A percentile compares a stretch with the other conserved stretches of the same genome.
phyloP scores from a whole-genome alignment of 192 early-diverging fungal species.

The Dissophora ornata region DNA sequence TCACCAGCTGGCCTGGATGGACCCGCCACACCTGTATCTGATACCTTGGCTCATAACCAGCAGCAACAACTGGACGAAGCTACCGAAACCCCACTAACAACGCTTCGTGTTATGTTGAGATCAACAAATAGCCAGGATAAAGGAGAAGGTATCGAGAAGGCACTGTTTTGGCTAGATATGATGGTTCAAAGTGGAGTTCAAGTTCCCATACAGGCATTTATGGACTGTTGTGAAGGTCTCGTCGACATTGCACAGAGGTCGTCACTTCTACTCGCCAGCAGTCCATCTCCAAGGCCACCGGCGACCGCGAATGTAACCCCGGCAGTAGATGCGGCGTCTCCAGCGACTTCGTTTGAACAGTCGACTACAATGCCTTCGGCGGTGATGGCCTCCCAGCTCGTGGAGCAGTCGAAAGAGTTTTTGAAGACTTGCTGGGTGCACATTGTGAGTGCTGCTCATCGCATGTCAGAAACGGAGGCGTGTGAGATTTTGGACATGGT shows the following conservation, averaged over 20 bases:
- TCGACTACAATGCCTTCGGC: no score
- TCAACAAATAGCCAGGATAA: conserved; percentile 1
- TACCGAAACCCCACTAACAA: conserved; percentile 16
- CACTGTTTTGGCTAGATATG: conserved; percentile 21
- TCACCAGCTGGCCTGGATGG: background rate
- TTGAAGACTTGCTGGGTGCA: conserved; percentile 19
- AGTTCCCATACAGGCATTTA: conserved; percentile 16
- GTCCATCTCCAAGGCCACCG: background rate
- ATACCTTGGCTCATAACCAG: background rate
- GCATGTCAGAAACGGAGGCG: conserved; percentile 20
- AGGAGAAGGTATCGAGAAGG: background rate
- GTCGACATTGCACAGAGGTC: conserved; percentile 2
- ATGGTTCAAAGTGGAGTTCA: conserved; percentile 36
- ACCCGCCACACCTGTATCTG: background rate
- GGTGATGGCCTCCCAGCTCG: background rate
- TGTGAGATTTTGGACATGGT: conserved; percentile 22
- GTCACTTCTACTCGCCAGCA: background rate
- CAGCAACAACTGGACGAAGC: background rate
- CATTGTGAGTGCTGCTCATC: conserved; percentile 2
- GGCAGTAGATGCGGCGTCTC: no score
- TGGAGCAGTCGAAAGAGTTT: conserved; percentile 13
- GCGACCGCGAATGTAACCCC: no score
- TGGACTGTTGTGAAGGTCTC: conserved; percentile 21
- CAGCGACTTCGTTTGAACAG: no score
- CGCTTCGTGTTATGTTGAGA: conserved; percentile 11